Base-by-base conservation (phyloP, 2,329 filamentous ascomycete species). In the Colletotrichum coccodes region DNA sequence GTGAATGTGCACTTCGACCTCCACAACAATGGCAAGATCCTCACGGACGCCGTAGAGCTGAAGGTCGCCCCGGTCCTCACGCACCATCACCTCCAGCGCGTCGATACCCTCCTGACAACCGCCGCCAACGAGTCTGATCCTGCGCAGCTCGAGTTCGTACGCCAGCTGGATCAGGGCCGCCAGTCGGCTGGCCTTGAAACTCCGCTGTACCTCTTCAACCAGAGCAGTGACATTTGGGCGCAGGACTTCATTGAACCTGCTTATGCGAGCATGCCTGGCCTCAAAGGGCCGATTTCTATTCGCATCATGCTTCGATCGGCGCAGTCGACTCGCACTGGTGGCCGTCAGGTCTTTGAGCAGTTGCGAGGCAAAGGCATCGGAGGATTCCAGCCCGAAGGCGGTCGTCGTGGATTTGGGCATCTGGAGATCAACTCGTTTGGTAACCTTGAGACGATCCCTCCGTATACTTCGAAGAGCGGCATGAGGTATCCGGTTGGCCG, bases 161-260 rank as follows among this genome's bases (percentile, higher is more conserved):
- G n/a, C n/a, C n/a, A n/a, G n/a, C n/a, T n/a, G n/a, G n/a, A n/a
- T n/a, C n/a, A n/a, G n/a, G n/a, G n/a, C n/a, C n/a, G n/a, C n/a
- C n/a, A n/a, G n/a, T n/a, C n/a, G n/a, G n/a, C n/a, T n/a, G n/a
- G n/a, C n/a, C n/a, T n/a, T n/a, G n/a, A n/a, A n/a, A n/a, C n/a
- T n/a, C n/a, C n/a, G n/a, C 58, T 79, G 0, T 60, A 72, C 9
- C 53, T 70, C 3, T 66, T 80, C 64, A 70, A 75, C 23, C 58
- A 63, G 1, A 72, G 68, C 26, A 70, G 64, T 34, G 79, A 82
- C 64, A 72, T 77, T 50, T 83, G 80, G 80, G 73, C 76, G 1
- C 81, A 82, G 65, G 80, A 83, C 60, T 76, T 80, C 42, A 66
- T 83, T 32, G 79, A 82, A 70, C 76, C 80, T 0, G 80, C 72